phyloP scores from a whole-genome alignment of 306 rosid genomes.

The Carpinus fangiana region DNA sequence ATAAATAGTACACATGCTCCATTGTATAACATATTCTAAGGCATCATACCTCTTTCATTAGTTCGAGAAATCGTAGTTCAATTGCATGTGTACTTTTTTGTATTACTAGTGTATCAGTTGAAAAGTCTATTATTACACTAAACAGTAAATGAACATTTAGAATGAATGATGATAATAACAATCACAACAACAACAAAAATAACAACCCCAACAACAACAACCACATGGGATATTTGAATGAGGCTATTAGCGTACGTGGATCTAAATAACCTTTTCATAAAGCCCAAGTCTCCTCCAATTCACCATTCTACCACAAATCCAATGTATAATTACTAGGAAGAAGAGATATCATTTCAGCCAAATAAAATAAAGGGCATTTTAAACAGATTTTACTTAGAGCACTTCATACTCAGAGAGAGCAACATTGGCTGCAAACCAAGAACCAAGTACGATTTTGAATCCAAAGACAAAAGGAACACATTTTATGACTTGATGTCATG shows the following conservation, averaged over 20 bases:
- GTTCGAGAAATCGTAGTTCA: too few relatives aligned
- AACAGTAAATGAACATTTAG: too few relatives aligned
- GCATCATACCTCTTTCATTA: too few relatives aligned
- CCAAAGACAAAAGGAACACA: neutral
- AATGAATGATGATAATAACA: neutral
- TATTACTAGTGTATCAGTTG: too few relatives aligned
- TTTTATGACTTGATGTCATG: neutral
- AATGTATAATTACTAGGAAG: neutral
- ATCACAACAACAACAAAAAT: neutral
- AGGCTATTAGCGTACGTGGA: neutral
- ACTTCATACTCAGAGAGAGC: neutral
- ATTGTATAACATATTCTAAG: too few relatives aligned
- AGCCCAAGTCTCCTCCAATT: neutral
- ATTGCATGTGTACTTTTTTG: too few relatives aligned
- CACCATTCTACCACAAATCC: neutral
- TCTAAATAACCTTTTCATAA: neutral
- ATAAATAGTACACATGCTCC: too few relatives aligned
- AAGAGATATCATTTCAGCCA: neutral
- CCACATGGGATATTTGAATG: neutral
- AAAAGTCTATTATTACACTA: too few relatives aligned
- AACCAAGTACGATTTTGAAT: neutral
- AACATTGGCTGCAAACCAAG: neutral
- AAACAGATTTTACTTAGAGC: slow-evolving; percentile 9
- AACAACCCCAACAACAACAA: neutral
- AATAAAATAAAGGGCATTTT: slow-evolving; percentile 8